A percentile compares a stretch with the other conserved stretches of the same genome.
phyloP scores from a whole-genome alignment of 495 filamentous ascomycete genomes.

The Wilcoxina mikolae region DNA sequence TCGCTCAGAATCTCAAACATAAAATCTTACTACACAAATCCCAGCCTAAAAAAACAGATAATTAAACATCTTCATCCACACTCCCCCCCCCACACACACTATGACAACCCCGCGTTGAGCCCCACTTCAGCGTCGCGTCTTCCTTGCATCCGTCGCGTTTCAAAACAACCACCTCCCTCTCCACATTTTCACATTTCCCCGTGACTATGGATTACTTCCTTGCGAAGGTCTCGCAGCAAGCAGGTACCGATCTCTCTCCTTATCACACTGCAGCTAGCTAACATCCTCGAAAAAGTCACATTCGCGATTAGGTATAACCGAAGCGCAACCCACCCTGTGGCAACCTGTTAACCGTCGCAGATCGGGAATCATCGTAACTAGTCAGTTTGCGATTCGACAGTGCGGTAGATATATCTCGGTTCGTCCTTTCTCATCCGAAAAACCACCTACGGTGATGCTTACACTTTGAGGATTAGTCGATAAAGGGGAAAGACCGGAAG shows the following conservation, averaged over 20 bases:
- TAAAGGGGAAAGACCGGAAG: constrained; percentile 52
- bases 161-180: background rate
- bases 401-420: constrained; percentile 69
- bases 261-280: constrained; percentile 1
- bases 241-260: constrained; percentile 9
- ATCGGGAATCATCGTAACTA: constrained; percentile 80
- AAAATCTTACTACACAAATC: too few species aligned
- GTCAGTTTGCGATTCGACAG: constrained; percentile 69
- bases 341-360: constrained; percentile 34
- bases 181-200: background rate
- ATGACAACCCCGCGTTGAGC: too few species aligned
- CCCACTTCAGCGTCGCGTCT: background rate
- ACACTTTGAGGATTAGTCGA: constrained; percentile 38
- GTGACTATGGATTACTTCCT: constrained; percentile 25
- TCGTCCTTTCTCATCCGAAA: constrained; percentile 15
- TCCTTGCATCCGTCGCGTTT: background rate
- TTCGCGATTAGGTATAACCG: constrained; percentile 20
- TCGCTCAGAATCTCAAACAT: too few species aligned
- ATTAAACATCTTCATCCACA: too few species aligned
- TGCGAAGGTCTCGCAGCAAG: constrained; percentile 27
- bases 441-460: constrained; percentile 6
- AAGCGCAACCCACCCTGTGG: constrained; percentile 1
- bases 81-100: too few species aligned
- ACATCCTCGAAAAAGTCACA: constrained; percentile 8
- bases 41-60: too few species aligned